These are phyloP conservation scores for Pseudogymnoascus sp. DNA, from an alignment of 2,329 filamentous ascomycete species.

Conservation along the genomic window DNA sequence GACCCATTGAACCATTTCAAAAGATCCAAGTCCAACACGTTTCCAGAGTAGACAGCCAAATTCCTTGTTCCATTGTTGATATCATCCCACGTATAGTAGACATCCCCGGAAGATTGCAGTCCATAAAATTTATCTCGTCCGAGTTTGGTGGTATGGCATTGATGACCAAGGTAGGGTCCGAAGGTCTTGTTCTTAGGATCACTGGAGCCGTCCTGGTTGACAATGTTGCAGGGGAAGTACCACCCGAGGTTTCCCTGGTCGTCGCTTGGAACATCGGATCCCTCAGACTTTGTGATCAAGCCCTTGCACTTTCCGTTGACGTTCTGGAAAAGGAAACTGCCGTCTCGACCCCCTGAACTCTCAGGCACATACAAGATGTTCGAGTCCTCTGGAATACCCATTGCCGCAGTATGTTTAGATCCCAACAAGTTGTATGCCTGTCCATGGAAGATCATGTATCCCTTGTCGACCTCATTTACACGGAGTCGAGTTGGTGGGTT, in stretches of 20 bases:
- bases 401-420: constrained; percentile 72
- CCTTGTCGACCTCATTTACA: constrained; percentile 70
- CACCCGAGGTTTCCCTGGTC: constrained; percentile 69
- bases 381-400: constrained; percentile 63
- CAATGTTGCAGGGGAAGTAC: constrained; percentile 91
- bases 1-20: constrained; percentile 82
- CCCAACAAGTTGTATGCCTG: constrained; percentile 74
- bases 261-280: constrained; percentile 75
- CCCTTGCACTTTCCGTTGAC: constrained; percentile 96
- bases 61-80: constrained; percentile 84
- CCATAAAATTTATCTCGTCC: constrained; percentile 71
- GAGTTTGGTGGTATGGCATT: constrained; percentile 70
- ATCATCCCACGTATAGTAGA: constrained; percentile 95
- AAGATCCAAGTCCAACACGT: constrained; percentile 83
- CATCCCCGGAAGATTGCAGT: constrained; percentile 66
- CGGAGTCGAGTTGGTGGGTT: constrained; percentile 63
- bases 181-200: constrained; percentile 61
- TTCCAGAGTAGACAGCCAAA: constrained; percentile 87
- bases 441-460: constrained; percentile 96
- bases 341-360: constrained; percentile 81
- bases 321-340: constrained; percentile 96
- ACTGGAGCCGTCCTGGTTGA: constrained; percentile 88
- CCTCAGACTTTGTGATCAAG: constrained; percentile 64
- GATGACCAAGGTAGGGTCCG: constrained; percentile 74
- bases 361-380: constrained; percentile 85